A percentile compares a stretch with the other conserved stretches of the same genome.
These are phyloP conservation scores for Trichoderma atroviride DNA, from an alignment of 2,329 filamentous ascomycete species.

Conservation along the genomic window DNA sequence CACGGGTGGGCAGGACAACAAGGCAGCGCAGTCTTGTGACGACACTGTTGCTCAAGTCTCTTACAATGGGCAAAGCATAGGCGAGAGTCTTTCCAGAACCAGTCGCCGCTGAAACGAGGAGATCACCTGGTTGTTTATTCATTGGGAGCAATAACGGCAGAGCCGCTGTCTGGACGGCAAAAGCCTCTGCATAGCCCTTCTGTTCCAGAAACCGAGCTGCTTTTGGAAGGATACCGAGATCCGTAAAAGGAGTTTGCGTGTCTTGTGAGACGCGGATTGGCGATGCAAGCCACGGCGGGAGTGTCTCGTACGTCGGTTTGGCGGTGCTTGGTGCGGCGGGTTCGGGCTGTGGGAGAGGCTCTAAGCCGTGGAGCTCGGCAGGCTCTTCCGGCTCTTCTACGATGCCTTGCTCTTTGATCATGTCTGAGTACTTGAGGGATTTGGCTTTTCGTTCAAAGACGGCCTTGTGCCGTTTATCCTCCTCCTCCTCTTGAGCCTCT, in stretches of 20 bases:
- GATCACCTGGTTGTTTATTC: conserved; percentile 67
- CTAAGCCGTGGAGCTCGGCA: conserved; percentile 64
- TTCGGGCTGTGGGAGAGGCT: conserved; percentile 79
- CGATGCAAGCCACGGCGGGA: conserved; percentile 79
- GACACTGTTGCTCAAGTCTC: conserved; percentile 67
- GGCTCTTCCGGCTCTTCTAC: conserved; percentile 44
- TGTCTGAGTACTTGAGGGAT: conserved; percentile 53
- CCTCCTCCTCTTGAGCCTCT: conserved; percentile 35
- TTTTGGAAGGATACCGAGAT: conserved; percentile 63
- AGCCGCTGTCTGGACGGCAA: conserved; percentile 53
- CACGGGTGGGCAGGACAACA: conserved; percentile 86
- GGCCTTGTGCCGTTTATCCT: conserved; percentile 49
- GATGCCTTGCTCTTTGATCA: conserved; percentile 40
- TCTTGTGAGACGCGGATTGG: conserved; percentile 70
- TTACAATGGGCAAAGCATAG: conserved; percentile 84
- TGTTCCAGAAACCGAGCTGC: conserved; percentile 64
- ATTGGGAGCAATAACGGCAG: conserved; percentile 77
- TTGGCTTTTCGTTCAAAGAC: conserved; percentile 60
- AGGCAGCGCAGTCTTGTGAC: conserved; percentile 74
- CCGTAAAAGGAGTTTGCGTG: conserved; percentile 61
- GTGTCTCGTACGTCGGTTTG: conserved; percentile 71
- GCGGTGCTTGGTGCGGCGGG: conserved; percentile 59
- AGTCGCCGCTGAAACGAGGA: conserved; percentile 89
- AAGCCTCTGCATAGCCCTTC: conserved; percentile 52
- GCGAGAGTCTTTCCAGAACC: conserved; percentile 95